Conservation (phyloP, 805 yeast species). For the Myxozyma sirexii region DNA sequence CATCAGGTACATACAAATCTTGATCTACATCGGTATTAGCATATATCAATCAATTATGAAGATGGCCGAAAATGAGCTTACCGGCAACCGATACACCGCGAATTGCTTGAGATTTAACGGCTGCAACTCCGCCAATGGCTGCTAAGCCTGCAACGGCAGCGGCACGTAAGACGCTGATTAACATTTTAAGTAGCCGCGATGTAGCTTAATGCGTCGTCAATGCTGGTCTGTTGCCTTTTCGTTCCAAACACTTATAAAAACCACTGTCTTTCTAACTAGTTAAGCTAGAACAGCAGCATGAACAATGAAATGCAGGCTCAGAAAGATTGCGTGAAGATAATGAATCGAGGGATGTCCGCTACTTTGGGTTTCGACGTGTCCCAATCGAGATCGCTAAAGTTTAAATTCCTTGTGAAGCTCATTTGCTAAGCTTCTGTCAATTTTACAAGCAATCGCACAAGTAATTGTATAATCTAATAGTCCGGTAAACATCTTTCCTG, state of each 20-base stretch:
- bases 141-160: too few species aligned
- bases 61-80: not conserved
- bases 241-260: too few species aligned
- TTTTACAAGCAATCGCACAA: too few species aligned
- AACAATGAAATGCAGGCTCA: too few species aligned
- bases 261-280: too few species aligned
- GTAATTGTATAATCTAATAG: too few species aligned
- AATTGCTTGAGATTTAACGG: conserved; percentile 2
- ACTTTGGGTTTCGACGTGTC: conserved; percentile 5
- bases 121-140: not conserved
- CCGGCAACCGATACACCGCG: conserved; percentile 18
- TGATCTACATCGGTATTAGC: not conserved
- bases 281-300: too few species aligned
- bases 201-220: too few species aligned
- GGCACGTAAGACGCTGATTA: not conserved
- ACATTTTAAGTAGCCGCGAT: not conserved
- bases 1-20: conserved; percentile 45
- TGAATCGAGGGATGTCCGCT: not conserved
- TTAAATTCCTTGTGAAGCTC: not conserved
- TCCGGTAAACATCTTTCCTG: too few species aligned
- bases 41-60: not conserved
- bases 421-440: not conserved
- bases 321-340: not conserved
- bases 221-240: too few species aligned
- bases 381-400: not conserved